Base-by-base conservation (phyloP, 768 basidiomycete species). In the Glaciozyma martinii region DNA sequence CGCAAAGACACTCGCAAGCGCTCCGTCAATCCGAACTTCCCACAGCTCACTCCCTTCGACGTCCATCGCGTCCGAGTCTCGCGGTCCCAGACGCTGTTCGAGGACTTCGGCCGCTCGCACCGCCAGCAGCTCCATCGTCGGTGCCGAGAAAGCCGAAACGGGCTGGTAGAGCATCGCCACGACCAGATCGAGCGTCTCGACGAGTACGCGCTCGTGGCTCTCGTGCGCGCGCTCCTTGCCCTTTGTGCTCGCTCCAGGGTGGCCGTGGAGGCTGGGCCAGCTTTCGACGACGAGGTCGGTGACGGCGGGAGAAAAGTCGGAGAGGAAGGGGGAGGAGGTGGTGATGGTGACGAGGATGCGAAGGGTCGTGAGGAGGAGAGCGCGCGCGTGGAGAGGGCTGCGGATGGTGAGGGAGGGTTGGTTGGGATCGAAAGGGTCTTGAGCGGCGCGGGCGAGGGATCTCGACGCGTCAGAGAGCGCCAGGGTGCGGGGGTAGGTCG, bases 401-500 rank as follows among this genome's bases (percentile, higher is more conserved):
- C 30, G 19, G 46, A 70, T 9, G 9, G 43, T 56, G 62, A 70
- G 13, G 29, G 37, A 16, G 5, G 61, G 61, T 15, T 29, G 52
- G 0, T 27, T 42, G 21, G 44, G 52, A 12, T 25, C 32, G 44
- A 25, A 27, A 1, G 19, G 33, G 9, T 23, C 44, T 16, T 8
- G 29, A 0, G 50, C 23, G 57, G 32, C 49, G n/a, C 49, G 49
- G 25, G 25, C n/a, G 13, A 27, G 7, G 10, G 25, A n/a, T 15
- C 27, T n/a, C 9, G 61, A 57, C 5, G 67, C 57, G 0, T 55
- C 68, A 44, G 65, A 70, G 27, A 70, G 33, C 32, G 27, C 23
- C 25, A 64, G 8, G 2, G 44, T 56, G 21, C 40, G 63, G 0
- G 69, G 66, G 54, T 56, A 58, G 23, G 46, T 21, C 8, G 32